Evolutionary conservation across 2,329 filamentous ascomycete species (phyloP), one percentile per base, ranked within the genome.

Genomic region (Aureobasidium sp.): DNA sequence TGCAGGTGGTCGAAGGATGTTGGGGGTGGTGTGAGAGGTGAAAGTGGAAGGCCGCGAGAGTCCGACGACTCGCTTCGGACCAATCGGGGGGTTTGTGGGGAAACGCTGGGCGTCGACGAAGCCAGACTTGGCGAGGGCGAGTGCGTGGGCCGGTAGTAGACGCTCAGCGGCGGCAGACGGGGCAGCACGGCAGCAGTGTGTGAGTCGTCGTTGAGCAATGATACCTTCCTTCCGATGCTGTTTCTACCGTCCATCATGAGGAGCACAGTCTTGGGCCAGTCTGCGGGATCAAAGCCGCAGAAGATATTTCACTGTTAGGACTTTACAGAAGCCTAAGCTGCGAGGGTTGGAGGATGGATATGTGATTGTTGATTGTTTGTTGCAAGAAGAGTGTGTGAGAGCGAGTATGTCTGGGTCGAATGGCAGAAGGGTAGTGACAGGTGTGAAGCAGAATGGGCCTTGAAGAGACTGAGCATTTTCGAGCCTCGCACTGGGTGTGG

Each of bases 181-280:
- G 60, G 62, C 57, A 60, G 24, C n/a, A 49, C 42, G 56, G 61
- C 65, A 66, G 70, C 74, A 48, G 52, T 56, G 59, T 53, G 62
- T 54, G 61, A 62, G 56, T 72, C 74, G 70, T 78, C 77, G 75
- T 79, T 80, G 71, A 80, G 73, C 68, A 80, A 73, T 69, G 77
- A 79, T 70, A 80, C 77, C 69, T 74, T 77, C 69, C 77, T 75
- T 71, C 78, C 78, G 66, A 71, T 75, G 67, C 75, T 75, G 70
- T 80, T 78, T 73, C 75, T 79, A 73, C 77, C 77, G 76, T 80
- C 78, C 78, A 80, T 80, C 63, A 73, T 73, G 71, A 67, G 69
- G 64, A 58, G 67, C 68, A 69, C 66, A 71, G 67, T 58, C 22
- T 29, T 42, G 50, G 19, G 40, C 49, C 60, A 56, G 17, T 40